phyloP scores from a whole-genome alignment of 1,284 basidiomycete species.

The Pisolithus thermaeus region DNA sequence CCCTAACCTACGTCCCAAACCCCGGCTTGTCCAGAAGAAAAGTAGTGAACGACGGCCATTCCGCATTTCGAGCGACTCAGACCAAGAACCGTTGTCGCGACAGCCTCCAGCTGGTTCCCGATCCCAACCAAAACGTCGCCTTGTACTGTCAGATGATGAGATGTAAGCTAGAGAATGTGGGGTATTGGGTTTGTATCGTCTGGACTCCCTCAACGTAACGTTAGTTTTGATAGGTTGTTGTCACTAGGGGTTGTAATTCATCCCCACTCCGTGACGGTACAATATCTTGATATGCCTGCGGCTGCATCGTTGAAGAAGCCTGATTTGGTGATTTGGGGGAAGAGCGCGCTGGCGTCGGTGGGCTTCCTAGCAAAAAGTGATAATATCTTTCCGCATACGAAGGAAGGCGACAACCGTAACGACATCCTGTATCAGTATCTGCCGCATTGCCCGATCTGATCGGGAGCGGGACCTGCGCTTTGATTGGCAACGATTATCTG shows the following conservation, averaged over 20 bases:
- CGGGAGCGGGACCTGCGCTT: too few species aligned
- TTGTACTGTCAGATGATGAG: constrained; percentile 45
- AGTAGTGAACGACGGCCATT: constrained; percentile 8
- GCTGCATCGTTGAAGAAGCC: too few species aligned
- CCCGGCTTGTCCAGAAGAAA: constrained; percentile 21
- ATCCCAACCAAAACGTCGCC: constrained; percentile 27
- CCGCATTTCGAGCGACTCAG: constrained; percentile 22
- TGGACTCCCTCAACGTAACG: constrained; percentile 5
- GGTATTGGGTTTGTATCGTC: background rate
- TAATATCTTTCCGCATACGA: too few species aligned
- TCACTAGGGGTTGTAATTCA: background rate
- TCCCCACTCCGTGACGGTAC: too few species aligned
- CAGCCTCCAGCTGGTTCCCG: constrained; percentile 8
- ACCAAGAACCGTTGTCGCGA: constrained; percentile 4
- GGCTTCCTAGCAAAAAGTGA: too few species aligned
- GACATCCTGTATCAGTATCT: too few species aligned
- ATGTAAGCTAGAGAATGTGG: constrained; percentile 18
- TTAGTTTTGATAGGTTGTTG: background rate
- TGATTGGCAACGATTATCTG: too few species aligned
- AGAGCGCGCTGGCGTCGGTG: too few species aligned
- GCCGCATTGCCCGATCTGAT: too few species aligned
- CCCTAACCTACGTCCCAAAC: constrained; percentile 22
- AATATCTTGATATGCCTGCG: too few species aligned
- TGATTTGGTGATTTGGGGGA: too few species aligned
- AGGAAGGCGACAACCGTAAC: too few species aligned